These are phyloP conservation scores for Ormosia emarginata DNA, from an alignment of 306 rosid genomes.

Conservation along the genomic window DNA sequence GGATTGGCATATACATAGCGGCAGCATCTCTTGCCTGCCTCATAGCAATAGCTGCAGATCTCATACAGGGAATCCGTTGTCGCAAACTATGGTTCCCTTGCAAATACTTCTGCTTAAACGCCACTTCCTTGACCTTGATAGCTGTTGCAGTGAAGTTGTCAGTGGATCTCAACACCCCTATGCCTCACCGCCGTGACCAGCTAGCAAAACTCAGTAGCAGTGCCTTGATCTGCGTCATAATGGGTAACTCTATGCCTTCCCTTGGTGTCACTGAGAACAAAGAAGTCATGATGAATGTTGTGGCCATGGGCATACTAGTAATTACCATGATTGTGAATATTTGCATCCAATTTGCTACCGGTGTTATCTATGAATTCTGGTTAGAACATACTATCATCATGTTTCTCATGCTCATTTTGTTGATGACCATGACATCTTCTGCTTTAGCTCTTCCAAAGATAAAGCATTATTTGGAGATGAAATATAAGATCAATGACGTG, in stretches of 20 bases:
- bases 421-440: slow-evolving; percentile 48
- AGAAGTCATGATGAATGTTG: slow-evolving; percentile 58
- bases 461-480: slow-evolving; percentile 52
- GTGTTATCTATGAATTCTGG: slow-evolving; percentile 77
- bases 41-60: slow-evolving; percentile 58
- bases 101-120: slow-evolving; percentile 63
- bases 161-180: slow-evolving; percentile 73
- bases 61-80: slow-evolving; percentile 47
- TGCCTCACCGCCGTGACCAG: slow-evolving; percentile 81
- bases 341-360: slow-evolving; percentile 75
- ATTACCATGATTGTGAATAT: slow-evolving; percentile 69
- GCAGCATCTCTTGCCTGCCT: slow-evolving; percentile 67
- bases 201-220: slow-evolving; percentile 76
- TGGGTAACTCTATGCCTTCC: slow-evolving; percentile 83
- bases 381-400: slow-evolving; percentile 52
- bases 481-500: slow-evolving; percentile 39
- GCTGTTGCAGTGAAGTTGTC: slow-evolving; percentile 65
- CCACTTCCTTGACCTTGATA: slow-evolving; percentile 72
- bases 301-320: slow-evolving; percentile 76
- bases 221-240: slow-evolving; percentile 61
- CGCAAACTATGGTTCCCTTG: slow-evolving; percentile 80
- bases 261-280: slow-evolving; percentile 66
- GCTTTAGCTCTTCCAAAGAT: slow-evolving; percentile 57
- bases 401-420: slow-evolving; percentile 69
- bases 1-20: slow-evolving; percentile 86